Evolutionary conservation across 2,329 filamentous ascomycete species (phyloP).

Genomic region (Cordyceps pruinosa): DNA sequence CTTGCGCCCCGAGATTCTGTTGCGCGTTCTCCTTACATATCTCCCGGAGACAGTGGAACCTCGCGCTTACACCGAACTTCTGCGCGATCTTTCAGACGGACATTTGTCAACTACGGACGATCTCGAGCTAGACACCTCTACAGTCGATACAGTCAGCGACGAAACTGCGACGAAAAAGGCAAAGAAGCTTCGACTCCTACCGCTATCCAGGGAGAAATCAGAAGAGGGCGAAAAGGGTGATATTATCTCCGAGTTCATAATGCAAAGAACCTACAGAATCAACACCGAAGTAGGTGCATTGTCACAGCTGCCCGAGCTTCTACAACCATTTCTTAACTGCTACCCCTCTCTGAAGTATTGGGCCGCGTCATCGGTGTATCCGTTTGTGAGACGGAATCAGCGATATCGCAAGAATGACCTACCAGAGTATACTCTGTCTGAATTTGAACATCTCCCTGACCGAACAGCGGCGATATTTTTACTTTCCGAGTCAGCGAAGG

Average conservation of each 20-base stretch:
- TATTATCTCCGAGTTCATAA: slow-evolving; percentile 54
- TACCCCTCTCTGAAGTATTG: slow-evolving; percentile 57
- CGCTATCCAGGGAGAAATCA: slow-evolving; percentile 45
- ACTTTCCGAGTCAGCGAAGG: slow-evolving; percentile 47
- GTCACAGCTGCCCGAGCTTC: slow-evolving; percentile 57
- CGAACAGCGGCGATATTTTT: slow-evolving; percentile 53
- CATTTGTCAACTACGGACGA: slow-evolving; percentile 32
- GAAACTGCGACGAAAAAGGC: slow-evolving; percentile 57
- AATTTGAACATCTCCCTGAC: slow-evolving; percentile 57
- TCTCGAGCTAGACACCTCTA: slow-evolving; percentile 46
- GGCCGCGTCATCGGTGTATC: slow-evolving; percentile 62
- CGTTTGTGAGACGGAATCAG: slow-evolving; percentile 59
- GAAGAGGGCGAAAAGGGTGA: slow-evolving; percentile 45
- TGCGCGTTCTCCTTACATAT: slow-evolving; percentile 69
- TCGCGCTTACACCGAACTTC: slow-evolving; percentile 52
- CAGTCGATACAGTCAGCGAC: slow-evolving; percentile 53
- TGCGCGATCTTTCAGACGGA: slow-evolving; percentile 49
- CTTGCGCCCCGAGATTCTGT: slow-evolving; percentile 56
- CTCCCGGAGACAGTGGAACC: slow-evolving; percentile 66
- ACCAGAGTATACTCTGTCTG: slow-evolving; percentile 46
- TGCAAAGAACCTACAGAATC: slow-evolving; percentile 61
- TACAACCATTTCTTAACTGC: slow-evolving; percentile 60
- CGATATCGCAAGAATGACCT: slow-evolving; percentile 57
- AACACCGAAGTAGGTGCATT: slow-evolving; percentile 68
- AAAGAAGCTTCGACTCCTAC: slow-evolving; percentile 55